Conservation (phyloP, 2,329 filamentous ascomycete species). For the Seiridium cupressi region DNA sequence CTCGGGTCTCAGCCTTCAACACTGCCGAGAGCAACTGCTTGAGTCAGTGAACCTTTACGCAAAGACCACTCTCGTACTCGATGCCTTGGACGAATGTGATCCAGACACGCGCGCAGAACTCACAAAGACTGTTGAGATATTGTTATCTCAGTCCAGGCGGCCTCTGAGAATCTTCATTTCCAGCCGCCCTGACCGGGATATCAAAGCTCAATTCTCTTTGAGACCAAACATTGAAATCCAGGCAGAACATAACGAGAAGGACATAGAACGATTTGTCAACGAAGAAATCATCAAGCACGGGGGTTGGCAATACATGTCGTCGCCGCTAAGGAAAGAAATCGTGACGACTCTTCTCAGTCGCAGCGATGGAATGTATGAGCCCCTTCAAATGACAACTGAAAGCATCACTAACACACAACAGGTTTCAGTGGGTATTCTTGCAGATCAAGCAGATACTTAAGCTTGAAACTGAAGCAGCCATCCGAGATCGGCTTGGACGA, state of each 20-base stretch:
- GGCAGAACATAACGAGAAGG: not conserved
- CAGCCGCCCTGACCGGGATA: not conserved
- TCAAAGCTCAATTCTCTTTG: not conserved
- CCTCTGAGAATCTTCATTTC: not conserved
- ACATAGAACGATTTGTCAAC: not conserved
- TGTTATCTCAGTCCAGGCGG: not conserved
- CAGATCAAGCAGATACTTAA: not conserved
- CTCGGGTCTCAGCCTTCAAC: not conserved
- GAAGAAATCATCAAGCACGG: not conserved
- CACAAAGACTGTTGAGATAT: not conserved
- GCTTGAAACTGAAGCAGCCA: not conserved
- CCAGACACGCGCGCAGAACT: not conserved
- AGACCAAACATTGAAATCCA: not conserved
- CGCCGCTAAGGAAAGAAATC: not conserved
- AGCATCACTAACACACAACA: not conserved
- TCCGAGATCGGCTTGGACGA: not conserved
- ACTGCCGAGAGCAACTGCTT: not conserved
- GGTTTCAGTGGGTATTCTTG: not conserved
- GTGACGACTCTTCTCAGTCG: not conserved
- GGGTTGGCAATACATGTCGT: not conserved
- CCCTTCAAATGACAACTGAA: not conserved
- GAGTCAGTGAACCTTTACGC: not conserved
- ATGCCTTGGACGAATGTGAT: not conserved
- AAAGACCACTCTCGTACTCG: not conserved
- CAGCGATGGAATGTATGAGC: not conserved